Evolutionary conservation across 2,329 filamentous ascomycete genomes (phyloP), one percentile per base, ranked within the genome.

Genomic region (Daldinia sp.): DNA sequence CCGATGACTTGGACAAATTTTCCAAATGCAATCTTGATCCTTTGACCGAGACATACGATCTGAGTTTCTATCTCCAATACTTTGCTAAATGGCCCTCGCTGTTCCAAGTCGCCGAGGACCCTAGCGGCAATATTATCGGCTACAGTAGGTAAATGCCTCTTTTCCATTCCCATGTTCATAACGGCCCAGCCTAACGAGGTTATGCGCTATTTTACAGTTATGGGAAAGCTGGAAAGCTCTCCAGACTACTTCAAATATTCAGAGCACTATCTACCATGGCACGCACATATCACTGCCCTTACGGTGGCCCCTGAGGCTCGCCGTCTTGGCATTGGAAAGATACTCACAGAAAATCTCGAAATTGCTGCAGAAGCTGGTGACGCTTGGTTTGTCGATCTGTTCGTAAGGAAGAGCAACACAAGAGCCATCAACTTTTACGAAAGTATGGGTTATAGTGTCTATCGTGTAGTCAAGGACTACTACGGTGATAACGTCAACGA

Each of bases 211-310:
- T 43, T 64, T 45, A 53, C 68, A 97, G 94, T 99, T 75, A 96
- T 99, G 87, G 95, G 94, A 75, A 99, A 99, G 81, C 86, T 96
- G 63, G 94, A 98, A 81, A 89, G 93, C 67, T 96, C 93, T 56
- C 90, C 91, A 13, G 83, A 91, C 43, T 87, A 88, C 54, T 86
- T 91, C 76, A 84, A 87, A 62, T 88, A 88, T 72, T 95, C 92
- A 50, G 85, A 90, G 72, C 93, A 97, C 80, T 96, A 96, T 80
- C 90, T 97, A n/a, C 94, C 94, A n/a, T 98, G 93, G 92, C 95
- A 99, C 80, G 94, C 93, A 17, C 95, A 99, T 79, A 96, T 99
- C 75, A 99, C 95, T 3, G 95, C 94, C 32, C 83, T 99, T 52
- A 98, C 95, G 0, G 92, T 99, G 17, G 90, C 94, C 0, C 95